Base-by-base conservation (phyloP, 169 alveolate genomes). In the Eimeria maxima region DNA sequence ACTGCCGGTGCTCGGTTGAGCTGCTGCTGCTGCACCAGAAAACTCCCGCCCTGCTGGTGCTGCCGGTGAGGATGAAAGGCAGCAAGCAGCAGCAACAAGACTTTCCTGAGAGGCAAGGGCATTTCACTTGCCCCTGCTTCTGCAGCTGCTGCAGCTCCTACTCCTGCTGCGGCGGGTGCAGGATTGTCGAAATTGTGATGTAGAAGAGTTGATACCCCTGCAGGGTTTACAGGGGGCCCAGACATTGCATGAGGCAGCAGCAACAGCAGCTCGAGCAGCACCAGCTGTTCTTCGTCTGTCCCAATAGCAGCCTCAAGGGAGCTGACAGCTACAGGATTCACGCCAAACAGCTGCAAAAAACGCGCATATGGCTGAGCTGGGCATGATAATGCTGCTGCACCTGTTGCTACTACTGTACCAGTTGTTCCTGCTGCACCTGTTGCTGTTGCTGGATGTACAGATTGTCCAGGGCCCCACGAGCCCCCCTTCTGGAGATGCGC, bases 41-140 rank as follows among this genome's bases (percentile, higher is more conserved):
- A 6, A 16, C 44, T 13, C 69, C 22, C 27, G 4, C 22, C 27
- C 69, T 57, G 69, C 69, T 57, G 69, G 27, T 57, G 69, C 69
- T 57, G 69, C 38, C 80, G 27, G 45, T 69, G 80, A 38, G 80
- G 80, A 38, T 69, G 80, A 69, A 69, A 13, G 11, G 80, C 80
- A 69, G 80, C 80, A 24, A 69, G 80, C 80, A 69, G 80, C 80
- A 69, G 38, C 2, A 69, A 6, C 27, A 69, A 38, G 80, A n/a
- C 27, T 1, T 38, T 69, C 44, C 45, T 24, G 38, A 69, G 80
- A 18, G 27, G 27, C 45, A 69, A 13, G 27, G 80, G 0, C 80
- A 69, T 38, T 38, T 69, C 45, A 33, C 10, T 69, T 38, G 80
- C 27, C 80, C 27, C 38, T 33, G 38, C 38, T n/a, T n/a, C n/a